Percentiles rank a stretch among this genome's conserved stretches.
These are phyloP conservation scores for Fusarium stilboides DNA, from an alignment of 2,329 filamentous ascomycete genomes.

Conservation along the genomic window DNA sequence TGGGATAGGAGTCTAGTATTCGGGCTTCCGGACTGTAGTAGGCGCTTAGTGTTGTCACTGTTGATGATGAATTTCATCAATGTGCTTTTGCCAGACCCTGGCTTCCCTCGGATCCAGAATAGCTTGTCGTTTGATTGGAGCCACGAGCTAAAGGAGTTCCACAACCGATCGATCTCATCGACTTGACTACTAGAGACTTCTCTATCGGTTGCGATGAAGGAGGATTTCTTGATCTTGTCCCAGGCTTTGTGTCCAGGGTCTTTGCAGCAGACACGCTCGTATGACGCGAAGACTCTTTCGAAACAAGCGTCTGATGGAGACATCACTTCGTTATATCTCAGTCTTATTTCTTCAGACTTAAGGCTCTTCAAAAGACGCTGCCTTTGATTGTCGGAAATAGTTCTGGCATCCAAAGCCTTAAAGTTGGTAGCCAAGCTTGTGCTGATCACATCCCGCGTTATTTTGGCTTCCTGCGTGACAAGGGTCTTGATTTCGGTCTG, in stretches of 20 bases:
- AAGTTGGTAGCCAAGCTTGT: not conserved
- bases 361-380: not conserved
- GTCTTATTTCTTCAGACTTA: not conserved
- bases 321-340: not conserved
- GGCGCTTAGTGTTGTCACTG: accelerated
- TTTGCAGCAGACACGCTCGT: not conserved
- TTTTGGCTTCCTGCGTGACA: accelerated
- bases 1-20: not conserved
- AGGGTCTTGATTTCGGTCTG: not conserved
- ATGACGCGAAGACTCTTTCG: slow-evolving; percentile 3
- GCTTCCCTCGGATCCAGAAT: slow-evolving; percentile 9
- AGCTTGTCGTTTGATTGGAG: accelerated
- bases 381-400: not conserved
- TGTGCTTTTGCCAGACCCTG: slow-evolving; percentile 7
- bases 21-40: accelerated
- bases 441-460: not conserved
- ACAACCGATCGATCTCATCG: accelerated
- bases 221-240: accelerated
- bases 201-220: accelerated
- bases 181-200: not conserved
- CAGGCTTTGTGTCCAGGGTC: not conserved
- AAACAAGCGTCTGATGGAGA: not conserved
- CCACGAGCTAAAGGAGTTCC: accelerated
- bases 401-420: accelerated
- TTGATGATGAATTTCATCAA: not conserved